Evolutionary conservation across 2,329 filamentous ascomycete species (phyloP).

Genomic region (Knoxdaviesia proteae): DNA sequence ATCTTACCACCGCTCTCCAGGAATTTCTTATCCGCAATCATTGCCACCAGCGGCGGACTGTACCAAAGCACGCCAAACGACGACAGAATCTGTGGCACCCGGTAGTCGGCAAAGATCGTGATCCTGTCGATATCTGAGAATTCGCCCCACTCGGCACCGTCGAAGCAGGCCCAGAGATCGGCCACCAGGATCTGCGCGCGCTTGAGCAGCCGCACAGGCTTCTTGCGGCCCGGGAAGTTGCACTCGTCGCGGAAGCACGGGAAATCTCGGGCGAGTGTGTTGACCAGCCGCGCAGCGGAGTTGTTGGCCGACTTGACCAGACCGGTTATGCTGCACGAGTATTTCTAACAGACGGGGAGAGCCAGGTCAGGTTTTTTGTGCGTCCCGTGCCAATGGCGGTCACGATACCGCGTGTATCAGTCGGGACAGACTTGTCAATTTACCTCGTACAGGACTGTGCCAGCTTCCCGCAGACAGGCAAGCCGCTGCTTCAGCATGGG

Average conservation of each 20-base stretch:
- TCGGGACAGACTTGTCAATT: slow-evolving; percentile 5
- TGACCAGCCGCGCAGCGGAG: slow-evolving; percentile 71
- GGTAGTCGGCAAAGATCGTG: slow-evolving; percentile 98
- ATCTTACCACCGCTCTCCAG: slow-evolving; percentile 54
- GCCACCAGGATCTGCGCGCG: slow-evolving; percentile 90
- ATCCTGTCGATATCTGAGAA: slow-evolving; percentile 88
- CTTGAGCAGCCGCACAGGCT: slow-evolving; percentile 65
- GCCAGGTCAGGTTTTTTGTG: neutral
- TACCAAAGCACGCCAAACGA: slow-evolving; percentile 66
- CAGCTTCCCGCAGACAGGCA: slow-evolving; percentile 63
- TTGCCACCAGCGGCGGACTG: slow-evolving; percentile 55
- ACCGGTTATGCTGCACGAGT: slow-evolving; percentile 51
- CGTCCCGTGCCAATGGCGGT: too few relatives aligned
- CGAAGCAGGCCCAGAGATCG: slow-evolving; percentile 90
- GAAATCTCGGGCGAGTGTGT: slow-evolving; percentile 66
- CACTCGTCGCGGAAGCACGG: slow-evolving; percentile 70
- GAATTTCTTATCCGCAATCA: slow-evolving; percentile 41
- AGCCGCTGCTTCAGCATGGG: slow-evolving; percentile 65
- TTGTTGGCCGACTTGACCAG: slow-evolving; percentile 53
- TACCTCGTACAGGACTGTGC: slow-evolving; percentile 59
- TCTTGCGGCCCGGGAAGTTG: slow-evolving; percentile 47
- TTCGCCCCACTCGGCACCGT: slow-evolving; percentile 54
- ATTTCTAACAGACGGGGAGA: slow-evolving; percentile 32
- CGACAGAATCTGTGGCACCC: slow-evolving; percentile 82
- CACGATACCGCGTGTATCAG: too few relatives aligned